Base-by-base conservation (phyloP, 2,329 filamentous ascomycete genomes). In the Rhynchosporium agropyri region DNA sequence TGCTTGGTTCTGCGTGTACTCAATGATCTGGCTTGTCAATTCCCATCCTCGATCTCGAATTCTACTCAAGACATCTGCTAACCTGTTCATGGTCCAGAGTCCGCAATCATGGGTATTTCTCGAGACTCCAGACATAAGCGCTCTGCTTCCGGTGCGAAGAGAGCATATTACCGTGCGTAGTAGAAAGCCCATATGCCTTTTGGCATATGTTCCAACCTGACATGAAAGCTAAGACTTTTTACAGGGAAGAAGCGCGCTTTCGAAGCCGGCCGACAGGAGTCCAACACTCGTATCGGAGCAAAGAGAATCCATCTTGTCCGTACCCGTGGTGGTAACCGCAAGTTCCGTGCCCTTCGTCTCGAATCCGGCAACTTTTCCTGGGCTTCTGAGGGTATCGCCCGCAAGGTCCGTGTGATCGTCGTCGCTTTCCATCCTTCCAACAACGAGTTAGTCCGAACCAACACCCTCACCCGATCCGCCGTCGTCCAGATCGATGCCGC, bases 381-480 rank as follows among this genome's bases (percentile, higher is more conserved):
- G 95, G 94, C 91, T 77, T 97, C 92, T 73, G 95, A 99, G 87
- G 93, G 94, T 78, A 85, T 92, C 82, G 91, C 94, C 83, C 94
- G 95, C 89, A 99, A 99, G 89, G 92, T 91, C 82, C 95, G 96
- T 86, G 91, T 99, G 80, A 97, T 99, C 80, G 92, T 85, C 77
- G 96, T 99, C 83, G 90, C 89, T 79, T 99, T 92, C 91, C 96
- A 99, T 84, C 96, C 95, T 69, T 97, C 94, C 80, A 99, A 99
- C 93, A 99, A 99, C 92, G 95, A 99, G 85, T 88, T 99, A 75
- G 93, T 99, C 86, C 95, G 95, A 79, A 99, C 95, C 83, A 99
- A 99, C 90, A 98, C 95, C 84, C 88, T 99, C 80, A 99, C 95
- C 87, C 96, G 93, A 85, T 92, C 92, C 78, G 95, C 95, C 83